Conservation (phyloP, 2,329 filamentous ascomycete genomes). For the Neonectria faginata region DNA sequence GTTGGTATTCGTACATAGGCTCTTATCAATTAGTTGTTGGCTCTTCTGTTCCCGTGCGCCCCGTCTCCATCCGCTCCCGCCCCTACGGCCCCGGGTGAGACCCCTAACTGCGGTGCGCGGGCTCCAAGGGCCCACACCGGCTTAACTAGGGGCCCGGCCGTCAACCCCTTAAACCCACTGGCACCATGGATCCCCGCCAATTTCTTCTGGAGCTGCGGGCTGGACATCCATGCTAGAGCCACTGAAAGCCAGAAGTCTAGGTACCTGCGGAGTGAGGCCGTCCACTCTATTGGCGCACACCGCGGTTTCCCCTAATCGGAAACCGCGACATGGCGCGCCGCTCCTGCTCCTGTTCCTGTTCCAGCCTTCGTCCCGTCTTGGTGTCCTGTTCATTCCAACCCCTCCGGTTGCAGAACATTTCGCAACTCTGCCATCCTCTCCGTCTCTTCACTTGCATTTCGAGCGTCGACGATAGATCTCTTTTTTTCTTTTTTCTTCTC, state of each 20-base stretch:
- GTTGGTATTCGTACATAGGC: too few relatives aligned
- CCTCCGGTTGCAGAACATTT: constrained; percentile 34
- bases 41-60: neutral
- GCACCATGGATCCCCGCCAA: neutral
- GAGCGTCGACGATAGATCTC: constrained; percentile 29
- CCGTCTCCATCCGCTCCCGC: neutral
- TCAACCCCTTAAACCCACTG: neutral
- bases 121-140: neutral
- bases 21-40: too few relatives aligned
- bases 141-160: neutral
- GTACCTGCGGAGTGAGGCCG: neutral
- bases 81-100: neutral
- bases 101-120: neutral
- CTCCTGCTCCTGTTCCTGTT: constrained; percentile 5
- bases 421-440: constrained; percentile 22
- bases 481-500: constrained; percentile 15
- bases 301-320: constrained; percentile 15
- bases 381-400: constrained; percentile 24
- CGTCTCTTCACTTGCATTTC: constrained; percentile 29
- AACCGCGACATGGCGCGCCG: constrained; percentile 11
- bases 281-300: constrained; percentile 16
- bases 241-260: neutral
- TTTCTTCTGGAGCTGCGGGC: neutral
- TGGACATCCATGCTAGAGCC: neutral
- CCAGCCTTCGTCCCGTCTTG: constrained; percentile 6